Percentiles rank a stretch among this genome's conserved stretches.
Conservation (phyloP, 140 eudicot species). For the Ambrosia hybrid region DNA sequence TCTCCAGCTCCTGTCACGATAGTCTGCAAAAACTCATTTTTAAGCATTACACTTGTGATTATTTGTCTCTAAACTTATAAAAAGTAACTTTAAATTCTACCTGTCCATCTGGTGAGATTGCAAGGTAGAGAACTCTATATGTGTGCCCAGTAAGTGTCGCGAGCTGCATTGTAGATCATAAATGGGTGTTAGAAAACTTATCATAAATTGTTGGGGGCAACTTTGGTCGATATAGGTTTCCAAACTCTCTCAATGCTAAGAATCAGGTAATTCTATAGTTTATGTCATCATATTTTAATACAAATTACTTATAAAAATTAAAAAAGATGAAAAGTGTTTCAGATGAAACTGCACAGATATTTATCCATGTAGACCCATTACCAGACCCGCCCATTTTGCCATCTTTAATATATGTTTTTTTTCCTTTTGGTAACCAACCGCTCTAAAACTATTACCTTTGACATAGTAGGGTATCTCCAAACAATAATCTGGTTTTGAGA, state of each 20-base stretch:
- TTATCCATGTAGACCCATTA: not conserved
- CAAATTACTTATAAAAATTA: too few relatives aligned
- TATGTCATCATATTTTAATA: too few relatives aligned
- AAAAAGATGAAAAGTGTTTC: too few relatives aligned
- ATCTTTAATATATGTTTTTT: not conserved
- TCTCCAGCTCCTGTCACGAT: slow-evolving; percentile 99
- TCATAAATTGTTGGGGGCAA: not conserved
- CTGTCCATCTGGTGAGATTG: slow-evolving; percentile 98
- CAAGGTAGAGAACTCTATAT: slow-evolving; percentile 87
- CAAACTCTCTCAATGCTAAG: too few relatives aligned
- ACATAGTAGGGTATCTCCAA: slow-evolving; percentile 97
- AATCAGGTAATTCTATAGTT: too few relatives aligned
- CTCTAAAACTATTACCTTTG: slow-evolving; percentile 58
- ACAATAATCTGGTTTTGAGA: slow-evolving; percentile 96
- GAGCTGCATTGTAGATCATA: slow-evolving; percentile 49
- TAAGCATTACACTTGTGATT: not conserved
- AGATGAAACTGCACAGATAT: too few relatives aligned
- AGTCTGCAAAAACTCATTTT: slow-evolving; percentile 53
- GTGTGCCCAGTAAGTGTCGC: slow-evolving; percentile 97
- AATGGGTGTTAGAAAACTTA: not conserved
- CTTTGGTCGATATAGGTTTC: too few relatives aligned
- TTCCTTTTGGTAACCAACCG: not conserved
- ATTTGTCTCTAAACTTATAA: not conserved
- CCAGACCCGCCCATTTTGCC: not conserved
- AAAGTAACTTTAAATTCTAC: slow-evolving; percentile 34